These are phyloP conservation scores for Porpolomopsis calyptriformis DNA, from an alignment of 768 basidiomycete genomes.

Conservation along the genomic window DNA sequence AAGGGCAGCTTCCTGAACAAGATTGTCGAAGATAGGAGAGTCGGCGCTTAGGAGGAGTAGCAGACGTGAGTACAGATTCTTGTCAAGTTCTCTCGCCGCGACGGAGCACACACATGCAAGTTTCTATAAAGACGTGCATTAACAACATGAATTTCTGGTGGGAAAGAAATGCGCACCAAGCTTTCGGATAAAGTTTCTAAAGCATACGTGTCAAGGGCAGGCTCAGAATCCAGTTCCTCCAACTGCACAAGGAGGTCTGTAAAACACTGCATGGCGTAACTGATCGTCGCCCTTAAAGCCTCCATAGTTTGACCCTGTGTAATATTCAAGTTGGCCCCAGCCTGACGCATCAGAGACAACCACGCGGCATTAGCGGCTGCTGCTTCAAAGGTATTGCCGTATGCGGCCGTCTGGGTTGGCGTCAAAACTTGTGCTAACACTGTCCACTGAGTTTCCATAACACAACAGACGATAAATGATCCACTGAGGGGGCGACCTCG, in stretches of 20 bases:
- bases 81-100: conserved; percentile 56
- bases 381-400: conserved; percentile 45
- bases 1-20: conserved; percentile 83
- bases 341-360: conserved; percentile 51
- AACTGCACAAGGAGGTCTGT: conserved; percentile 69
- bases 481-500: conserved; percentile 74
- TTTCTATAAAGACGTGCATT: conserved; percentile 46
- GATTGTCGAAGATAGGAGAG: conserved; percentile 69
- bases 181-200: conserved; percentile 92
- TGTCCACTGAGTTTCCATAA: conserved; percentile 79
- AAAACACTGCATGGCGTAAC: conserved; percentile 63
- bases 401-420: conserved; percentile 18
- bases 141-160: neutral
- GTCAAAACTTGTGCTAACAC: conserved; percentile 62
- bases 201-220: conserved; percentile 75
- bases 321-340: conserved; percentile 33
- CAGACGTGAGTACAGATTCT: conserved; percentile 57
- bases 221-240: conserved; percentile 72
- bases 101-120: conserved; percentile 73
- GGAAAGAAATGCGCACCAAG: conserved; percentile 39
- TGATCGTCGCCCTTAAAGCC: conserved; percentile 25
- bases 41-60: conserved; percentile 69
- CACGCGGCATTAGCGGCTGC: conserved; percentile 80
- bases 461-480: conserved; percentile 84
- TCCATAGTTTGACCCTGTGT: conserved; percentile 26